Base-by-base conservation (phyloP, 352 stramenopile genomes). In the Peronosclerospora sorghi region DNA sequence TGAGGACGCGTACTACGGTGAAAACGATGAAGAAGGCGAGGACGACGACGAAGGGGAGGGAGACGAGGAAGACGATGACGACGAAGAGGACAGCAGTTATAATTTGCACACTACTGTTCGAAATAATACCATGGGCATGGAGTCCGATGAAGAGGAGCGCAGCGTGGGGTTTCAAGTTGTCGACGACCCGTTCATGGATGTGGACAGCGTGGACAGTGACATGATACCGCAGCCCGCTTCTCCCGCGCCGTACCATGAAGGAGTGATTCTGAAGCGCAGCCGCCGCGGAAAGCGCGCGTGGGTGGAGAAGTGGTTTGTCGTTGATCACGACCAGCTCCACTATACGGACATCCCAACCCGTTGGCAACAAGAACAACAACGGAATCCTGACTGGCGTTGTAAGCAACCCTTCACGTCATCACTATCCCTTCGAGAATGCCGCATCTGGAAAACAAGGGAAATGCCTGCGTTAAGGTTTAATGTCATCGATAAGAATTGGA, bases 401-500 rank as follows among this genome's bases (percentile, higher is more conserved):
- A 49, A 35, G 9, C 40, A 65, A 19, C 58, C 59, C 24, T 65
- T 59, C 4, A 67, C 75, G 20, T 84, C 76, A 26, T 83, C 72
- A 34, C 47, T 89, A 14, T 68, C 60, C 7, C 54, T 89, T 39
- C 69, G 65, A 24, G 73, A 75, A 35, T 89, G 76, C 37, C 73
- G 76, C 12, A 86, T 89, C 49, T 89, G 76, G 76, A 89, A 89
- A 63, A 89, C 77, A 7, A 84, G 73, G 70, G 77, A 89, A 50
- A 89, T 89, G 77, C 73, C 74, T 13, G 74, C 86, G 47, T 62
- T 87, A 27, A 66, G 59, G 29, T 87, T 89, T 49, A 77, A 89
- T 38, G 61, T 89, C 27, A 66, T 89, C 20, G 71, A 86, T 45
- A 68, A 58, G 29, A 77, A 58, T 38, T 86, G 73, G 72, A 89